Conservation (phyloP, 2,329 filamentous ascomycete genomes). For the Aspergillus hiratsukae region DNA sequence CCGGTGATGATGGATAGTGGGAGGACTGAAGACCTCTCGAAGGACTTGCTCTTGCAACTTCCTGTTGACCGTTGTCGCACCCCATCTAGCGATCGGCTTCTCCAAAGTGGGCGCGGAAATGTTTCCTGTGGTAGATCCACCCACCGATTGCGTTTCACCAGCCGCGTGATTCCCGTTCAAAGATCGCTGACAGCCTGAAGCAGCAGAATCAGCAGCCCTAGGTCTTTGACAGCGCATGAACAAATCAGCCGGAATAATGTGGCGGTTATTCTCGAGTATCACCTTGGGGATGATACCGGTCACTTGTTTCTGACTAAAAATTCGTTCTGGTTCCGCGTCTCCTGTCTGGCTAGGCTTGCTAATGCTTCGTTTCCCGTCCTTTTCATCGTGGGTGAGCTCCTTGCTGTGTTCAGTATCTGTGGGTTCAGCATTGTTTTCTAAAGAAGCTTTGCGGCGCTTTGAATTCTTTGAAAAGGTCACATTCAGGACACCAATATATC, state of each 20-base stretch:
- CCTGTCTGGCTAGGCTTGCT: conserved; percentile 13
- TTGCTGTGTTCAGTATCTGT: conserved; percentile 10
- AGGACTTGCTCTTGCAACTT: conserved; percentile 85
- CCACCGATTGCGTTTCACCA: conserved; percentile 6
- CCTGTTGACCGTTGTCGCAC: conserved; percentile 86
- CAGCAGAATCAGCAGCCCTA: conserved; percentile 29
- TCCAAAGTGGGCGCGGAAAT: conserved; percentile 31
- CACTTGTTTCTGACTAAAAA: conserved; percentile 72
- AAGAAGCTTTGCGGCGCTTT: conserved; percentile 52
- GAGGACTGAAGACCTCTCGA: conserved; percentile 83
- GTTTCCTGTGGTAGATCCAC: conserved; percentile 10
- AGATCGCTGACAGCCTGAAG: conserved; percentile 17
- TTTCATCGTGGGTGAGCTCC: conserved; percentile 4
- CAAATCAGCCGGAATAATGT: conserved; percentile 83
- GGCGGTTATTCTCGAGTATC: conserved; percentile 87
- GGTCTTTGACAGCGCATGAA: conserved; percentile 58
- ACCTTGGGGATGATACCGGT: conserved; percentile 77
- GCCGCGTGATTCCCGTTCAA: conserved; percentile 15
- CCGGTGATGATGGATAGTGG: conserved; percentile 75
- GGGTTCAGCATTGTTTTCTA: conserved; percentile 24
- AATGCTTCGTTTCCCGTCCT: conserved; percentile 10
- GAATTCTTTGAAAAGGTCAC: conserved; percentile 86
- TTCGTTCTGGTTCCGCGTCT: conserved; percentile 41
- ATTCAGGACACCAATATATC: conserved; percentile 95
- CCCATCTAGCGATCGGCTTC: conserved; percentile 63